These are phyloP conservation scores for Chiua sp. DNA, from an alignment of 1,284 basidiomycete genomes.

Conservation along the genomic window DNA sequence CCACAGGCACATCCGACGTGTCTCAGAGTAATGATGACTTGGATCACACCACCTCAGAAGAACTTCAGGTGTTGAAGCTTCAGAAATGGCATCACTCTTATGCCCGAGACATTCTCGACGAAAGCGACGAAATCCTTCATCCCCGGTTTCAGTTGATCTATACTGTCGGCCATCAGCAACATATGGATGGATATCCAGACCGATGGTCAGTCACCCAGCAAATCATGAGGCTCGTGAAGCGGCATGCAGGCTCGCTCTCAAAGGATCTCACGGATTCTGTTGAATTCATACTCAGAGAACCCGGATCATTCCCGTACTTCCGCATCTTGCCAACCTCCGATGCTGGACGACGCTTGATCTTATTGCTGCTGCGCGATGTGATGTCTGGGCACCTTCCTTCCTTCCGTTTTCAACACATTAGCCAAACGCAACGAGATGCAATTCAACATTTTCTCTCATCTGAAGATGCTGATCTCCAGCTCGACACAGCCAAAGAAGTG, in stretches of 20 bases:
- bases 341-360: background rate
- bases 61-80: background rate
- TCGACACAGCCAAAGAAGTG: background rate
- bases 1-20: too few relatives aligned
- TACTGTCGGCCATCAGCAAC: conserved; percentile 43
- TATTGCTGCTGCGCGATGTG: background rate
- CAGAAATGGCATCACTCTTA: conserved; percentile 33
- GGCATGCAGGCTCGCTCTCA: conserved; percentile 8
- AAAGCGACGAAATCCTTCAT: too few relatives aligned
- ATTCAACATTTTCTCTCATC: too few relatives aligned
- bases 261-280: conserved; percentile 14
- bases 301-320: background rate
- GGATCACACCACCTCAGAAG: too few relatives aligned
- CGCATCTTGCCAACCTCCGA: background rate
- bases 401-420: background rate
- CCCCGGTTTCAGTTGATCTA: conserved; percentile 41
- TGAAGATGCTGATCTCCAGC: too few relatives aligned
- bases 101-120: conserved; percentile 36
- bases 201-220: conserved; percentile 32
- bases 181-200: conserved; percentile 47
- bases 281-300: background rate
- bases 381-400: background rate
- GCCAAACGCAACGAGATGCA: too few relatives aligned
- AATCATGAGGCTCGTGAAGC: conserved; percentile 33
- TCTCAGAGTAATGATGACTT: too few relatives aligned